A percentile compares a stretch with the other conserved stretches of the same genome.
These are phyloP conservation scores for Nakaseomyces nivariensis DNA, from an alignment of 1,139 yeast species.

Conservation along the genomic window DNA sequence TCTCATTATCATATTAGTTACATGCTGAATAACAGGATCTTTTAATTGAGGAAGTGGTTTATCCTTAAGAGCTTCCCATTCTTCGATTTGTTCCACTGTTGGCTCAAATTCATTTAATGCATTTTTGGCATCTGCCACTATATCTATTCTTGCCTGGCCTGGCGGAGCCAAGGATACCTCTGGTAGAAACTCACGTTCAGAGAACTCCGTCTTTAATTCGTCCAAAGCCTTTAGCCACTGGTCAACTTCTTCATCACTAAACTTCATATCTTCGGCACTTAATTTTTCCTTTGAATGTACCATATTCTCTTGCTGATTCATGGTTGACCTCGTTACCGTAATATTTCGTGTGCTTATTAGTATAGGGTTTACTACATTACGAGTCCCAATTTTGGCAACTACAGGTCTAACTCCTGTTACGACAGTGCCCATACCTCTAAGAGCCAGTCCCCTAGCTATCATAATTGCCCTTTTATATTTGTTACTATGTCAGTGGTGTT, in stretches of 20 bases:
- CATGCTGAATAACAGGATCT: conserved; percentile 66
- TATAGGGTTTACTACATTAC: not conserved
- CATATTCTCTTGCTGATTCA: not conserved
- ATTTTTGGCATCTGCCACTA: conserved; percentile 15
- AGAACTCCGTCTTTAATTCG: conserved; percentile 41
- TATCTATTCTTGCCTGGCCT: conserved; percentile 38
- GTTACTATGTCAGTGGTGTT: too few species aligned
- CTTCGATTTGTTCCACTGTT: conserved; percentile 47
- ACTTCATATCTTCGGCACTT: not conserved
- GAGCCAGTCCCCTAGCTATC: not conserved
- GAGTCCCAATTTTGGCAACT: not conserved
- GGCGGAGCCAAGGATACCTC: conserved; percentile 29
- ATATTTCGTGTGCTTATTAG: not conserved
- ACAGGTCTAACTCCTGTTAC: not conserved
- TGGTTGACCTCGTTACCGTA: not conserved
- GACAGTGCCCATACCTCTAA: not conserved
- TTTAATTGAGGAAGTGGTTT: conserved; percentile 50
- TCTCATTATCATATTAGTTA: conserved; percentile 84
- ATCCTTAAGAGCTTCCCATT: conserved; percentile 41
- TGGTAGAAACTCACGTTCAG: conserved; percentile 30
- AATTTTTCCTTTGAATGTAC: not conserved
- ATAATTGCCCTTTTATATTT: not conserved
- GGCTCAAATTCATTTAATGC: conserved; percentile 42
- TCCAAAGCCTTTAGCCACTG: conserved; percentile 56
- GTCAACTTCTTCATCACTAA: conserved; percentile 49